Conservation (phyloP, 352 stramenopile genomes). For the Phytophthora ramorum region DNA sequence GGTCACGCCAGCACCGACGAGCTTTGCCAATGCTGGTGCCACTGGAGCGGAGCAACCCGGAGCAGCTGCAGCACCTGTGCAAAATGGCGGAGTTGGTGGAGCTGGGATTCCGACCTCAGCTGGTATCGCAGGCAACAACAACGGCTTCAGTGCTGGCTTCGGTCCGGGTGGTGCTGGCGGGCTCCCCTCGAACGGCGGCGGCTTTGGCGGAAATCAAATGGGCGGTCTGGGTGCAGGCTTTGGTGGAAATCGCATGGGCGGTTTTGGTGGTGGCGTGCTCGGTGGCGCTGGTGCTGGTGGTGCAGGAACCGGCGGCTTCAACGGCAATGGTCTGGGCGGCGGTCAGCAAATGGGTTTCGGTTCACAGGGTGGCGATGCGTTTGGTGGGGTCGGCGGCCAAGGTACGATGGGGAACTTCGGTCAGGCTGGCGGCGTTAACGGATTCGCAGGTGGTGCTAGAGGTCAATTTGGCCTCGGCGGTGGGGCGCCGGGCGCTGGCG, state of each 20-base stretch:
- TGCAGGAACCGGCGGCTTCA: neutral
- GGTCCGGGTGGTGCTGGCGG: slow-evolving; percentile 8
- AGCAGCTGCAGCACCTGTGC: neutral
- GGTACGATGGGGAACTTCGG: slow-evolving; percentile 6
- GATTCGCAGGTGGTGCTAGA: neutral
- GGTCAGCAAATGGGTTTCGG: slow-evolving; percentile 13
- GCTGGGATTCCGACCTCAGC: neutral
- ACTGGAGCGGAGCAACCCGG: slow-evolving; percentile 15
- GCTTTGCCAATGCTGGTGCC: neutral
- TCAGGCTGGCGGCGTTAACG: neutral
- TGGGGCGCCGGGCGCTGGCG: neutral
- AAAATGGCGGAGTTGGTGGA: neutral
- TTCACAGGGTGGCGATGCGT: slow-evolving; percentile 9
- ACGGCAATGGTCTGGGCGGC: neutral
- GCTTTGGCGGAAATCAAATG: slow-evolving; percentile 13
- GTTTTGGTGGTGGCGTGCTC: neutral
- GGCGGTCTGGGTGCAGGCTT: slow-evolving; percentile 6
- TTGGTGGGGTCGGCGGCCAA: slow-evolving; percentile 10
- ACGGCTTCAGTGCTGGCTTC: slow-evolving; percentile 7
- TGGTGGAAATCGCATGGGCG: slow-evolving; percentile 20
- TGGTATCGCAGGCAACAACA: neutral
- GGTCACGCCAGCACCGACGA: slow-evolving; percentile 30
- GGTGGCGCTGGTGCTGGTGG: neutral
- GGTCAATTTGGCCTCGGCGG: slow-evolving; percentile 2
- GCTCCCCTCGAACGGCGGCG: neutral